Base-by-base conservation (phyloP, 371 early-diverging fungal species). In the Zopfochytrium polystomum region DNA sequence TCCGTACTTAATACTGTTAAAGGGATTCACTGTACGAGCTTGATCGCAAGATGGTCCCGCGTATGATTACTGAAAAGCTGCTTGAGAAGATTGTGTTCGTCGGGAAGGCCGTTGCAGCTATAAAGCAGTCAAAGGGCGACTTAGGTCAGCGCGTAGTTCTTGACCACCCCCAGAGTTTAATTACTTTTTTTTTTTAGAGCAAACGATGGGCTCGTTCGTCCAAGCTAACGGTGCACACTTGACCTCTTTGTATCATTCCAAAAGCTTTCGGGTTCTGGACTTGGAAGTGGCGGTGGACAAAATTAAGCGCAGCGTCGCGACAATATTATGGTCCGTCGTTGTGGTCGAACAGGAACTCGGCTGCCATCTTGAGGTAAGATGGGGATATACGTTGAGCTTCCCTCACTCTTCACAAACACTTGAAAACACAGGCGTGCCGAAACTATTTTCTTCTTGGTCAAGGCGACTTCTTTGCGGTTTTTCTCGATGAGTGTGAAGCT, bases 41-140 rank as follows among this genome's bases (percentile, higher is more conserved):
- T 11, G 78, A 76, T 6, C 62, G 74, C 15, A 63, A 67, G 1
- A 62, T 74, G 44, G 64, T 85, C 1, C 89, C 89, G 1, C 31
- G 50, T 0, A 81, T 82, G 63, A 70, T 90, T 20, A 70, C 86
- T 15, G 38, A 49, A 1, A 46, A 67, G 0, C 32, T 85, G 13
- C 85, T 81, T 0, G 76, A 85, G 32, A 79, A 82, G 0, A 81
- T 90, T 48, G 66, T 89, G 20, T 90, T 88, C 75, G 79, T 88
- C 25, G 90, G 90, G 1, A 87, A 87, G 59, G 83, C 88, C 0
- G 79, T 88, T 13, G 78, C 81, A 1, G 86, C 85, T 18, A 84
- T 86, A 11, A 60, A 58, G 15, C 63, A 81, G 45, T 62, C 62
- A 18, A 42, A 35, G 20, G 13, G 45, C 26, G 35, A 46, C 1